Conservation (phyloP, 805 yeast species). For the Sugiyamaella valdiviana region DNA sequence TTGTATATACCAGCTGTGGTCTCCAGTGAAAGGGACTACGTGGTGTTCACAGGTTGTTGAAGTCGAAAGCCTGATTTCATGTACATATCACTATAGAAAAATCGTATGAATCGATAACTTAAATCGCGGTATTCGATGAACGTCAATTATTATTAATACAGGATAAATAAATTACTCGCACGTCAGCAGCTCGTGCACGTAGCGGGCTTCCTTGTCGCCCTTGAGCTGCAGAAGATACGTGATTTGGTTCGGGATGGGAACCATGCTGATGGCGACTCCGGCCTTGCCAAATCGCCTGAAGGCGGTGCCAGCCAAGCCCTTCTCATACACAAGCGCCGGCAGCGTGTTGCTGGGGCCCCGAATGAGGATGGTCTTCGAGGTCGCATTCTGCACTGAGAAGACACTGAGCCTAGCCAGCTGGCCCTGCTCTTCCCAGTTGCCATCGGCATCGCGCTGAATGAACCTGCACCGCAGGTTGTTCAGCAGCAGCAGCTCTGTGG, state of each 20-base stretch:
- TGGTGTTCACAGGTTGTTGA: no score
- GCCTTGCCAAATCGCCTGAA: constrained; percentile 17
- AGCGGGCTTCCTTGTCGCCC: constrained; percentile 25
- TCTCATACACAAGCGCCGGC: constrained; percentile 9
- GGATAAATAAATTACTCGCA: constrained; percentile 4
- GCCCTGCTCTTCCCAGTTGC: constrained; percentile 16
- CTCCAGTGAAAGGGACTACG: not conserved
- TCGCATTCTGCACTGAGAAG: constrained; percentile 12
- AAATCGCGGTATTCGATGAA: no score
- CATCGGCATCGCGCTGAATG: constrained; percentile 10
- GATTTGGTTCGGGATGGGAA: constrained; percentile 8
- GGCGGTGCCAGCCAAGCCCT: constrained; percentile 5
- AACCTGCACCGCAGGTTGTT: constrained; percentile 21
- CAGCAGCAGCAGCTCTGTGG: constrained; percentile 16
- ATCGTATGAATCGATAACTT: no score
- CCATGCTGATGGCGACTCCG: constrained; percentile 14
- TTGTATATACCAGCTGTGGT: not conserved
- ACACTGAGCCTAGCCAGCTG: constrained; percentile 17
- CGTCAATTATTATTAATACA: no score
- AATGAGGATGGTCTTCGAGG: constrained; percentile 13
- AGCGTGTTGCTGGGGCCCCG: constrained; percentile 2
- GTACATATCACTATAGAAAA: no score
- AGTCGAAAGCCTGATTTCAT: no score
- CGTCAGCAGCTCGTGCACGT: constrained; percentile 18
- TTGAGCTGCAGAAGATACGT: constrained; percentile 27